Percentiles rank a stretch among this genome's conserved stretches.
These are phyloP conservation scores for Tagetes erecta DNA, from an alignment of 129 eudicot genomes.

Conservation along the genomic window DNA sequence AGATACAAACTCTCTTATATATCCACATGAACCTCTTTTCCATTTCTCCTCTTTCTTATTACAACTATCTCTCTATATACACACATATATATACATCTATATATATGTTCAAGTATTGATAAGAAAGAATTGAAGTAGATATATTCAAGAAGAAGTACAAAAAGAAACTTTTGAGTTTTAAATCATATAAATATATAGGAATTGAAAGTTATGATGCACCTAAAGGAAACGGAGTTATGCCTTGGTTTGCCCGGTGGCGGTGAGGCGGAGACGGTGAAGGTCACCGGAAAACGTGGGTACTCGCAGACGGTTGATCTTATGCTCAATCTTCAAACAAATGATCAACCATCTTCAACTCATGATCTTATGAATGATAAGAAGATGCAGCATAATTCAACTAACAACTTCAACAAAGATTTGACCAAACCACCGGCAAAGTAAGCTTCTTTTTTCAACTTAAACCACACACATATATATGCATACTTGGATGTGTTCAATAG, in stretches of 20 bases:
- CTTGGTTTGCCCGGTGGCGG: slow-evolving; percentile 65
- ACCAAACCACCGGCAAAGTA: slow-evolving; percentile 95
- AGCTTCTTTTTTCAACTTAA: slow-evolving; percentile 14
- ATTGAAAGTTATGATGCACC: slow-evolving; percentile 36
- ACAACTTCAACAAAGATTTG: slow-evolving; percentile 44
- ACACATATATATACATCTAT: too few species aligned
- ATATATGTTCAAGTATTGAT: too few species aligned
- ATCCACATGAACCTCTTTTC: slow-evolving; percentile 49
- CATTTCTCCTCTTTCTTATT: slow-evolving; percentile 37
- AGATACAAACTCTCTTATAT: slow-evolving; percentile 53
- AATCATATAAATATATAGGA: neutral
- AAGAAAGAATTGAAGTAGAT: neutral
- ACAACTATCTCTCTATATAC: slow-evolving; percentile 25
- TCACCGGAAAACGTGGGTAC: slow-evolving; percentile 72
- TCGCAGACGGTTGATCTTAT: slow-evolving; percentile 90
- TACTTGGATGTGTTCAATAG: neutral
- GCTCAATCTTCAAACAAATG: slow-evolving; percentile 67
- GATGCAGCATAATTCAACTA: slow-evolving; percentile 28
- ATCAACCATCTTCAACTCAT: slow-evolving; percentile 29
- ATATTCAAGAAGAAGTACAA: slow-evolving; percentile 18
- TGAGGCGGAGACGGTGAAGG: slow-evolving; percentile 37
- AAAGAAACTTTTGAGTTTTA: neutral
- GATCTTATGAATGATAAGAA: slow-evolving; percentile 46
- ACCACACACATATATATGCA: neutral
- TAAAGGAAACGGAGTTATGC: slow-evolving; percentile 73